A percentile compares a stretch with the other conserved stretches of the same genome.
Conservation (phyloP, 2,329 filamentous ascomycete genomes). For the Talaromyces atroroseus region DNA sequence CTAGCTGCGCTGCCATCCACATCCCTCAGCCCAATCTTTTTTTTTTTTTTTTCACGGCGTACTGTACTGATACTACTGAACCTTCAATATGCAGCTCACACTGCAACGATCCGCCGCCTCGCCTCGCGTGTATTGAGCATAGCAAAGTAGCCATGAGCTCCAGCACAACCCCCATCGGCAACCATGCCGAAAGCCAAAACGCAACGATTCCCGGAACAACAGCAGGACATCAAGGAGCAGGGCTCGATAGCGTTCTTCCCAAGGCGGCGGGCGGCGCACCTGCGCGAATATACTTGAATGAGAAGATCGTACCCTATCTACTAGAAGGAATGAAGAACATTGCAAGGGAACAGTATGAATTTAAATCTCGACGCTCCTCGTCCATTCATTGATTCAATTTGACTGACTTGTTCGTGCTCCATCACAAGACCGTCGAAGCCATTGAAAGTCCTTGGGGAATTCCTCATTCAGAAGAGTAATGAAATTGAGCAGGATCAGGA, state of each 20-base stretch:
- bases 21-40: not conserved
- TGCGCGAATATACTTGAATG: conserved; percentile 65
- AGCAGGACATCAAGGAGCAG: not conserved
- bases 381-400: not conserved
- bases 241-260: conserved; percentile 4
- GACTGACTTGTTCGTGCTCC: not conserved
- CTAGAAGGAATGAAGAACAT: conserved; percentile 71
- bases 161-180: conserved; percentile 8
- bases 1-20: not conserved
- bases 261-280: conserved; percentile 57
- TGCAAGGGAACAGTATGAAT: conserved; percentile 62
- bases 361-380: conserved; percentile 1
- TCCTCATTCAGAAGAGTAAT: conserved; percentile 61
- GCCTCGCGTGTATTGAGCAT: too few relatives aligned
- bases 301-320: conserved; percentile 61
- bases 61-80: not conserved
- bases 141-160: conserved; percentile 8
- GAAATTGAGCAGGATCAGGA: conserved; percentile 49
- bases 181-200: not conserved
- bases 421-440: conserved; percentile 58
- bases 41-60: not conserved
- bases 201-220: conserved; percentile 3
- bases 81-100: not conserved
- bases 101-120: not conserved
- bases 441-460: conserved; percentile 64